Base-by-base conservation (phyloP, 1,284 basidiomycete genomes). In the Moesziomyces antarcticus region DNA sequence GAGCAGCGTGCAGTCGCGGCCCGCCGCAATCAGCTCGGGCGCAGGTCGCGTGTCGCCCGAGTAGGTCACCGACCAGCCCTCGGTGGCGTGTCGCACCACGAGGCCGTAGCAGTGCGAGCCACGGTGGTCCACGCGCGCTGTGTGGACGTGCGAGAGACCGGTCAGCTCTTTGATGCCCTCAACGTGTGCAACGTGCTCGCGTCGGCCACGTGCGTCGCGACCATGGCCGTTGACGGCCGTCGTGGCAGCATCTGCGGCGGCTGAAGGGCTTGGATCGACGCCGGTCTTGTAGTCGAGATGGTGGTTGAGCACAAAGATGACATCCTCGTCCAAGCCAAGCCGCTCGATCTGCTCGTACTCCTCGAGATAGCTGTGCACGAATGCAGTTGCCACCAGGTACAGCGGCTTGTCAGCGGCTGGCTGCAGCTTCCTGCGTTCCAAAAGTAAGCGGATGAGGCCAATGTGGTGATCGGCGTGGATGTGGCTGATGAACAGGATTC, bases 381-480 rank as follows among this genome's bases (percentile, higher is more conserved):
- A 79, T 6, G 87, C 86, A 22, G 89, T 85, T 0, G 89, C 88
- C 22, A 95, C 86, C 14, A 96, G 84, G 79, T 91, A 94, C 2
- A 96, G 84, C 0, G 91, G 75, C 40, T 74, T 43, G 16, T 56
- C 22, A 1, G 70, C 67, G 27, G 50, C 42, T 20, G 54, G 61
- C 11, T 46, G 35, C 62, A 94, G 93, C 85, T 87, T 86, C 51
- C 88, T 87, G 57, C 96, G 88, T 85, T 91, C 90, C 0, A 89
- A 86, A 13, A 98, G 87, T 16, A 98, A 85, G 52, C 90, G 88
- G 0, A 89, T 87, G 27, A 96, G 83, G 1, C 96, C 96, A 50
- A 92, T 88, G 82, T 97, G 95, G 83, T 98, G 95, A 82, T 98
- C 96, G 0, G 89, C 95, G 80, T 97, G 95, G 78, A 92, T 88